Base-by-base conservation (phyloP, 2,329 filamentous ascomycete species). In the Fusarium penzigii region DNA sequence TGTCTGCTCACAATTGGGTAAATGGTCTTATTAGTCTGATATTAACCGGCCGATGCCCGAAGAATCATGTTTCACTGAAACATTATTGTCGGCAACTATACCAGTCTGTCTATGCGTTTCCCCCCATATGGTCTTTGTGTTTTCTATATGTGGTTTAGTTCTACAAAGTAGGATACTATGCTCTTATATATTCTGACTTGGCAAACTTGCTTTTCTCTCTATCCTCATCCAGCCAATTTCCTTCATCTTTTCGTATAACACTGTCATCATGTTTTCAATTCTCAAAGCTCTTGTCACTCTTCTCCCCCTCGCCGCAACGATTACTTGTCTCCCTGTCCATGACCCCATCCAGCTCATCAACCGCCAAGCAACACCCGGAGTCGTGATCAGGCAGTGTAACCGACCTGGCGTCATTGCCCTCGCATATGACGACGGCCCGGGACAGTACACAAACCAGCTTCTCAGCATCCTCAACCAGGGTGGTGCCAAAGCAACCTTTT, bases 391-490 rank as follows among this genome's bases (percentile, higher is more conserved):
- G 9, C 70, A 75, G 56, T 80, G 77, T 66, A 65, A 65, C 49
- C 70, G 69, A 51, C 72, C 77, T 0, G 73, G 73, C 12, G 70
- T 75, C 39, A 65, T 82, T 3, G 78, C 79, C 1, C 71, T 82
- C n/a, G 78, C 79, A 2, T 81, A 78, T 54, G 79, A 82, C 49
- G 79, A 82, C 48, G 79, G 79, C 0, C 79, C 79, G 1, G 79
- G 76, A 52, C 64, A 72, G 48, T 81, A 77, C 61, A 83, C 79
- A 0, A 71, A 66, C 3, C 68, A 71, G 42, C 68, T 83, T 2
- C 68, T 83, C n/a, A 77, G 82, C 59, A 77, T 75, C 14, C 70
- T 83, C 16, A 72, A 80, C 59, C 63, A 64, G 4, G 74, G 72
- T 7, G 74, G 72, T 8, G 78, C 75, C 40, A 81, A 80, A 63